A percentile compares a stretch with the other conserved stretches of the same genome.
These are phyloP conservation scores for Candida hispaniensis DNA, from an alignment of 805 yeast species.

Conservation along the genomic window DNA sequence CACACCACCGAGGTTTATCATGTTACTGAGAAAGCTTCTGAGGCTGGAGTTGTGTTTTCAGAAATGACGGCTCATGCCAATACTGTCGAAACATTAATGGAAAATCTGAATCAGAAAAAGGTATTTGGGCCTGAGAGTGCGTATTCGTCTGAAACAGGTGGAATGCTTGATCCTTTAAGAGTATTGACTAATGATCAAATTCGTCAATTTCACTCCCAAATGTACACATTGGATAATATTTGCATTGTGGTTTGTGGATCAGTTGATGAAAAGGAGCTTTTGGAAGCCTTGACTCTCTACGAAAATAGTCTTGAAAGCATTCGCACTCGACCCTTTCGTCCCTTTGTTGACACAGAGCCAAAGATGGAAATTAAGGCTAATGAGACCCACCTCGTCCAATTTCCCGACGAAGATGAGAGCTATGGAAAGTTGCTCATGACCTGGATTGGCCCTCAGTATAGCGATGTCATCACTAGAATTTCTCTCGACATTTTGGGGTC, in stretches of 20 bases:
- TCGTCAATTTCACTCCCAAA: conserved; percentile 55
- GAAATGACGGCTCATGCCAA: conserved; percentile 94
- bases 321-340: conserved; percentile 40
- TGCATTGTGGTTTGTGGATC: conserved; percentile 79
- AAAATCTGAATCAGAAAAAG: conserved; percentile 35
- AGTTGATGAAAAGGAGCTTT: conserved; percentile 62
- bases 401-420: conserved; percentile 83
- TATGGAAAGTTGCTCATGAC: conserved; percentile 63
- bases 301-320: conserved; percentile 43
- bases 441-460: conserved; percentile 72
- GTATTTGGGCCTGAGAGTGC: conserved; percentile 50
- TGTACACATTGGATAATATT: conserved; percentile 75
- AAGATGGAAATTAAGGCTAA: conserved; percentile 34
- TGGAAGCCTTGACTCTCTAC: conserved; percentile 48
- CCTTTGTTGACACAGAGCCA: conserved; percentile 61
- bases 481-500: conserved; percentile 64
- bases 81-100: conserved; percentile 58
- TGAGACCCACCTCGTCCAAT: conserved; percentile 45
- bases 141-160: conserved; percentile 91
- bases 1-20: conserved; percentile 93
- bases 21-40: conserved; percentile 80
- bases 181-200: conserved; percentile 63
- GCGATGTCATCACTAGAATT: conserved; percentile 41
- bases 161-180: conserved; percentile 67
- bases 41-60: conserved; percentile 91